These are phyloP conservation scores for Tolypocladium sp. DNA, from an alignment of 2,329 filamentous ascomycete species.

Conservation along the genomic window DNA sequence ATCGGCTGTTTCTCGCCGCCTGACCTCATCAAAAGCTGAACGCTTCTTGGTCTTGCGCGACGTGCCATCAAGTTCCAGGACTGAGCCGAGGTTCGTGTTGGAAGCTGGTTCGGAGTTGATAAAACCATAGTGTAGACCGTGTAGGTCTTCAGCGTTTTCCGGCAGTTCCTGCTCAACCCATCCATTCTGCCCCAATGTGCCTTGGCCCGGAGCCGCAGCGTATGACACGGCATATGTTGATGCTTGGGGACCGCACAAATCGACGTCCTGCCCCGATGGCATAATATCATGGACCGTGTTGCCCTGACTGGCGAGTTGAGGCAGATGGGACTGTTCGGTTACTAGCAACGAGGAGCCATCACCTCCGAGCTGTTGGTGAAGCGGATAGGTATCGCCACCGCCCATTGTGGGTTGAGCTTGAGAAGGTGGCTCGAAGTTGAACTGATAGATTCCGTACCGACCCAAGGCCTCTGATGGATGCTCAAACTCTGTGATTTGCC, in stretches of 20 bases:
- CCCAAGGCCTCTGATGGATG: not conserved
- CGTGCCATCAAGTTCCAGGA: not conserved
- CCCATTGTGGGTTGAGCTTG: not conserved
- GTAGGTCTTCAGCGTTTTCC: not conserved
- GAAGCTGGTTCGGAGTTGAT: not conserved
- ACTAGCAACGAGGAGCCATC: not conserved
- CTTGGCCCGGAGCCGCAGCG: not conserved
- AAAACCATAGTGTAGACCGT: not conserved
- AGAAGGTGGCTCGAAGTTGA: not conserved
- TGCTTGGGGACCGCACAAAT: not conserved
- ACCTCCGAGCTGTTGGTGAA: not conserved
- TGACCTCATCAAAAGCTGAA: slow-evolving; percentile 12
- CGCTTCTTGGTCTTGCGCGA: slow-evolving; percentile 2
- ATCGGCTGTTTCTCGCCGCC: slow-evolving; percentile 21
- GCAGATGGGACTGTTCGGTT: not conserved
- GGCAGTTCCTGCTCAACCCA: not conserved
- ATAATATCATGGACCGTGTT: not conserved
- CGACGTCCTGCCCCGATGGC: not conserved
- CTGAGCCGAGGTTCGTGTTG: not conserved
- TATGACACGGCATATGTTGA: not conserved
- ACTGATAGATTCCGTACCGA: not conserved
- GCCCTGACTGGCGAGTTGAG: not conserved
- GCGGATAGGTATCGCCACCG: not conserved
- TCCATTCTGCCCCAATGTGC: not conserved
- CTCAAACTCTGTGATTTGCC: not conserved